These are phyloP conservation scores for Xerophyta viscosa DNA, from an alignment of 106 monocot genomes.

Conservation along the genomic window DNA sequence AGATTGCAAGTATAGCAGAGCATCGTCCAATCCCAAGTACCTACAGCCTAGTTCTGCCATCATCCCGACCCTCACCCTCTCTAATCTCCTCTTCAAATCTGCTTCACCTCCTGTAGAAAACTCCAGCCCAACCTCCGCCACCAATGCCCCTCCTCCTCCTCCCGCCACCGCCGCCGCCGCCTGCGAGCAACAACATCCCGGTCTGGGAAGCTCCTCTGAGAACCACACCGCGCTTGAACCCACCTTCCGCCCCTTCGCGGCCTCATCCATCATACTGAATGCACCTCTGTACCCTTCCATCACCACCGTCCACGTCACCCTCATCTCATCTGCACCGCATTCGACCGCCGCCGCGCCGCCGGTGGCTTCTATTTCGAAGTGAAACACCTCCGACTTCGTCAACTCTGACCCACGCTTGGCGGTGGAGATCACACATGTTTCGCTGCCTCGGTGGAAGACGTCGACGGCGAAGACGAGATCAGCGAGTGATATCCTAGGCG, in stretches of 20 bases:
- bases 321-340: conserved; percentile 13
- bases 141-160: not conserved
- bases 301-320: conserved; percentile 26
- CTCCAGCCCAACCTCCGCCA: conserved; percentile 3
- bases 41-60: conserved; percentile 20
- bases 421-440: conserved; percentile 1
- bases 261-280: conserved; percentile 28
- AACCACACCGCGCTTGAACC: conserved; percentile 28
- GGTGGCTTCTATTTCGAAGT: conserved; percentile 18
- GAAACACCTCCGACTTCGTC: conserved; percentile 5
- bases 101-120: conserved; percentile 15
- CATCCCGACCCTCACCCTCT: conserved; percentile 30
- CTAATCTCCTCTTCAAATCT: conserved; percentile 1
- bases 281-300: conserved; percentile 17
- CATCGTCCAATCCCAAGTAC: conserved; percentile 32
- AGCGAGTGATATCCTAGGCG: conserved; percentile 19
- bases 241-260: conserved; percentile 15
- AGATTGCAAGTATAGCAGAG: conserved; percentile 29
- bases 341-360: not conserved
- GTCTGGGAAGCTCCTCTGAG: conserved; percentile 21
- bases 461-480: conserved; percentile 44
- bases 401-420: conserved; percentile 11
- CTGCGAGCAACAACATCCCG: conserved; percentile 11
- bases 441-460: conserved; percentile 12
- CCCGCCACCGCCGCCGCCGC: too few species aligned